Conservation (phyloP, 768 basidiomycete genomes). For the Pulveroboletus sp. region DNA sequence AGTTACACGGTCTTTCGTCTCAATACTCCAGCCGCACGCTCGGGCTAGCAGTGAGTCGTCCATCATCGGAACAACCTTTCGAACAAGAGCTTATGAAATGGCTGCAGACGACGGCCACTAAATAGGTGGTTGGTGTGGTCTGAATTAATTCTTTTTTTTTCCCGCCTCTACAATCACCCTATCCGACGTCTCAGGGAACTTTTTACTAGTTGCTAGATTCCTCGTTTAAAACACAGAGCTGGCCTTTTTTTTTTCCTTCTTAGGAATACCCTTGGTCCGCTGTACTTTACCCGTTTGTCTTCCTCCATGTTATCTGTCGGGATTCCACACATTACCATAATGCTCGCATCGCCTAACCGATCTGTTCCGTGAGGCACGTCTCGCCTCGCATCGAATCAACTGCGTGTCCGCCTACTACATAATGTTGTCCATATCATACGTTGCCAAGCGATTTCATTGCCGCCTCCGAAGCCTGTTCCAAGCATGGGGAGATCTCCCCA, state of each 20-base stretch:
- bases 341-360: conserved; percentile 34
- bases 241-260: conserved; percentile 29
- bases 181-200: conserved; percentile 15
- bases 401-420: neutral
- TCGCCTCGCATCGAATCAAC: too few relatives aligned
- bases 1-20: conserved; percentile 64
- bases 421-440: conserved; percentile 1
- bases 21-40: conserved; percentile 74
- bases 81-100: conserved; percentile 36
- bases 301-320: conserved; percentile 36
- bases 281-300: conserved; percentile 39
- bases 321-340: conserved; percentile 35
- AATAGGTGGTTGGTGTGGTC: conserved; percentile 19
- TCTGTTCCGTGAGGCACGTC: too few relatives aligned
- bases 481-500: conserved; percentile 27
- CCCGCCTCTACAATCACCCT: conserved; percentile 1
- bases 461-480: conserved; percentile 11
- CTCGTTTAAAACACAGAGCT: conserved; percentile 31
- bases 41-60: conserved; percentile 60
- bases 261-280: conserved; percentile 37
- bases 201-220: conserved; percentile 29
- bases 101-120: conserved; percentile 36
- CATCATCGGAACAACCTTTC: conserved; percentile 34
- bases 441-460: neutral
- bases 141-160: conserved; percentile 9